Percentiles rank a stretch among this genome's conserved stretches.
Evolutionary conservation across 192 early-diverging fungal species (phyloP).

Genomic region (Backusella luteola): DNA sequence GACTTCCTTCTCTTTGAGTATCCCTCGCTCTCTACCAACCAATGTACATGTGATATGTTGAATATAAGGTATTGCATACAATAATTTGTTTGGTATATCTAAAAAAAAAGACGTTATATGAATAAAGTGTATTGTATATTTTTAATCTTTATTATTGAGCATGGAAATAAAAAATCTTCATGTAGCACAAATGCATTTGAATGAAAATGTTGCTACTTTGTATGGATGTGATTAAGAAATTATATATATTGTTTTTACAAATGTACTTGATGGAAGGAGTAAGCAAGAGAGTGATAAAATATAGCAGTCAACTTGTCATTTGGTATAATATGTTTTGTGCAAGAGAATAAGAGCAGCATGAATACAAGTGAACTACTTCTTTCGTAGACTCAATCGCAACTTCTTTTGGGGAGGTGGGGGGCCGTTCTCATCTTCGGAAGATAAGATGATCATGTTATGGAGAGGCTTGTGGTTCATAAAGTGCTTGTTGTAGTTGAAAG

Average conservation of each 20-base stretch:
- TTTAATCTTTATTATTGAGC: too few relatives aligned
- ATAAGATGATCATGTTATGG: not conserved
- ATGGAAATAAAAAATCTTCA: too few relatives aligned
- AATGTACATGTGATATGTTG: too few relatives aligned
- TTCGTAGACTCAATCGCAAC: not conserved
- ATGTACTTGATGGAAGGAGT: not conserved
- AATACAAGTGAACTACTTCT: not conserved
- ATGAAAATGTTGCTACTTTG: too few relatives aligned
- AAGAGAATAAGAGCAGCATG: not conserved
- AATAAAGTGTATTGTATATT: too few relatives aligned
- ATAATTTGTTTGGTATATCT: too few relatives aligned
- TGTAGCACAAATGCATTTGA: too few relatives aligned
- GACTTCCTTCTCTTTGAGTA: too few relatives aligned
- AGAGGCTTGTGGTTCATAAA: not conserved
- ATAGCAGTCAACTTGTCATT: not conserved
- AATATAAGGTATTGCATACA: too few relatives aligned
- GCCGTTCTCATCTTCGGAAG: not conserved
- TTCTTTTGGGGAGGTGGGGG: not conserved
- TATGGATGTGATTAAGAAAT: too few relatives aligned
- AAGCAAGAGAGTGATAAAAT: not conserved
- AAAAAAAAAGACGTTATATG: too few relatives aligned
- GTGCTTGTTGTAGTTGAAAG: not conserved
- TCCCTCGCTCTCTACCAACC: too few relatives aligned
- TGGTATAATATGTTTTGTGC: not conserved
- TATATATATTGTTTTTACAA: not conserved